Evolutionary conservation across 2,329 filamentous ascomycete genomes (phyloP).

Genomic region (Fusarium dlaminii): DNA sequence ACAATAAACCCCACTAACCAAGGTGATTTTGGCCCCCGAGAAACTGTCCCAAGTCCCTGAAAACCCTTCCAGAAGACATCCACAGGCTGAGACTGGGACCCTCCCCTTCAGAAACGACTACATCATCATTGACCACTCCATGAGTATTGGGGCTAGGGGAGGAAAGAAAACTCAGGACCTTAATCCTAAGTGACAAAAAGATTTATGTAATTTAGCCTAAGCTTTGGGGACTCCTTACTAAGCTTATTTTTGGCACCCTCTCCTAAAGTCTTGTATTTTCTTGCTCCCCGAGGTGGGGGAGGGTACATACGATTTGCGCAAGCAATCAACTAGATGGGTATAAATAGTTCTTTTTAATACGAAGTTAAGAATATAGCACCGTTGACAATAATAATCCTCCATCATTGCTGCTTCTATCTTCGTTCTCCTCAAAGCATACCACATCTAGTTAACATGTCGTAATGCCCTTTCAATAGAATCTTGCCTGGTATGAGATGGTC

Average conservation of each 20-base stretch:
- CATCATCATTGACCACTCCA: neutral
- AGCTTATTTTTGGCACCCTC: neutral
- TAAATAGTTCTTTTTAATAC: neutral
- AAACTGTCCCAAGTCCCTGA: constrained; percentile 23
- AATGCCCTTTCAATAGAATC: neutral
- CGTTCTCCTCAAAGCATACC: neutral
- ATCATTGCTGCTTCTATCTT: neutral
- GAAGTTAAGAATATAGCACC: neutral
- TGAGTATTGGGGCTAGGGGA: neutral
- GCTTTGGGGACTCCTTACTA: no score
- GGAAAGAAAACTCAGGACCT: neutral
- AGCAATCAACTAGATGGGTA: neutral
- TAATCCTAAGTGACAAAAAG: neutral
- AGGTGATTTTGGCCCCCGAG: constrained; percentile 18
- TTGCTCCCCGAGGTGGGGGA: neutral
- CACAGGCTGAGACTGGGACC: neutral
- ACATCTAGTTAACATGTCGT: neutral
- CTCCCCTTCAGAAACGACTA: neutral
- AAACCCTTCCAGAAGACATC: constrained; percentile 32
- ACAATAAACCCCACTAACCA: constrained; percentile 6
- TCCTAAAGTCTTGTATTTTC: neutral
- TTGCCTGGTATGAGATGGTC: neutral
- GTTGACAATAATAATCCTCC: neutral
- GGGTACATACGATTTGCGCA: neutral
- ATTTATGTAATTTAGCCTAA: neutral